Evolutionary conservation across 1,139 yeast species (phyloP).

Genomic region (Suhomyces atakaporum): DNA sequence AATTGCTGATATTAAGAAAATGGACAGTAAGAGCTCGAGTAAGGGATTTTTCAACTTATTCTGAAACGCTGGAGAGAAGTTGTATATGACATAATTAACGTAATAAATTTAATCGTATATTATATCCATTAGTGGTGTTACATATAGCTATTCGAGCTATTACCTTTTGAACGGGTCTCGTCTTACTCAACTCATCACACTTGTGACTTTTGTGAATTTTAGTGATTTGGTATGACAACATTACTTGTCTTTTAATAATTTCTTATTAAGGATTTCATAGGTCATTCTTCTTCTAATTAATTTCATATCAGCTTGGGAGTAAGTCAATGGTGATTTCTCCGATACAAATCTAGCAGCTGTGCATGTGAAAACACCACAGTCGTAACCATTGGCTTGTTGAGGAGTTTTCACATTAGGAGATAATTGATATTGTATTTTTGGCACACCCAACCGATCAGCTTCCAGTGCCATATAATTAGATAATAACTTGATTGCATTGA

Average conservation of each 20-base stretch:
- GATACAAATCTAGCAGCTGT: slow-evolving; percentile 69
- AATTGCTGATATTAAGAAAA: slow-evolving; percentile 22
- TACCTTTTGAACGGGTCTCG: neutral
- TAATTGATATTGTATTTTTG: slow-evolving; percentile 28
- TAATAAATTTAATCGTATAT: too few species aligned
- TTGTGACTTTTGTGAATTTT: too few species aligned
- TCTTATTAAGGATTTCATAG: slow-evolving; percentile 40
- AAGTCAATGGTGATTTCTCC: slow-evolving; percentile 48
- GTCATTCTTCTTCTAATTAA: slow-evolving; percentile 73
- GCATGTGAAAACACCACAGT: slow-evolving; percentile 95
- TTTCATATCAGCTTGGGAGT: slow-evolving; percentile 71
- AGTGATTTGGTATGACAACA: neutral
- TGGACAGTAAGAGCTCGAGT: slow-evolving; percentile 7
- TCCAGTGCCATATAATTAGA: slow-evolving; percentile 63
- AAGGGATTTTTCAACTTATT: slow-evolving; percentile 16
- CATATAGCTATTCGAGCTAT: neutral
- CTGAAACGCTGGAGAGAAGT: too few species aligned
- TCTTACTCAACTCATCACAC: too few species aligned
- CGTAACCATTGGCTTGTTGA: slow-evolving; percentile 85
- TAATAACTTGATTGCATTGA: slow-evolving; percentile 54
- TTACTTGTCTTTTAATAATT: slow-evolving; percentile 9
- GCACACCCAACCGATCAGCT: slow-evolving; percentile 42
- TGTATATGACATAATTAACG: too few species aligned
- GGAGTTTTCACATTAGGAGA: slow-evolving; percentile 58
- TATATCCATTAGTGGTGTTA: neutral